Conservation (phyloP, 2,329 filamentous ascomycete species). For the Penicillium freii region DNA sequence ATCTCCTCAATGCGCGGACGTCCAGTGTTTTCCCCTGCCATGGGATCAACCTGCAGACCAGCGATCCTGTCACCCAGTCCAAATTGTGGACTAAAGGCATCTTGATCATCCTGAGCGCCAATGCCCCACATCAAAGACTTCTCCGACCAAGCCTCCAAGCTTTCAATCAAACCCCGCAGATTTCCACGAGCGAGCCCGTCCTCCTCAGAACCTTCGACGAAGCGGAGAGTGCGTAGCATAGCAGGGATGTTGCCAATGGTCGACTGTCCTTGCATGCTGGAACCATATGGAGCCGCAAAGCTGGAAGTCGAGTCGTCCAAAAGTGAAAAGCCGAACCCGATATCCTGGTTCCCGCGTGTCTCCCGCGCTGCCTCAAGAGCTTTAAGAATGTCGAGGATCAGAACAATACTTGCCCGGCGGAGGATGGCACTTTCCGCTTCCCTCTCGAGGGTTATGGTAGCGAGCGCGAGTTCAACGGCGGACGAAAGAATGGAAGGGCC, state of each 20-base stretch:
- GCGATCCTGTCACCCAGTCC: conserved; percentile 40
- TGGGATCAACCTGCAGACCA: conserved; percentile 38
- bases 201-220: conserved; percentile 40
- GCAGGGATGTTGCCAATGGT: conserved; percentile 41
- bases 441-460: conserved; percentile 40
- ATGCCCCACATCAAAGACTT: conserved; percentile 44
- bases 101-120: conserved; percentile 21
- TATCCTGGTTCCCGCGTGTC: conserved; percentile 23
- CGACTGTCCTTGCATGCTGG: conserved; percentile 11
- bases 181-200: conserved; percentile 43
- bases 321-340: conserved; percentile 44
- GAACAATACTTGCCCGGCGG: conserved; percentile 41
- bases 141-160: conserved; percentile 44
- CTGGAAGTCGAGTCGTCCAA: conserved; percentile 17
- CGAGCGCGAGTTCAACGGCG: conserved; percentile 41
- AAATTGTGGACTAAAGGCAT: conserved; percentile 24
- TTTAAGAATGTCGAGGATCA: conserved; percentile 43
- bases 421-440: conserved; percentile 41
- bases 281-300: not conserved
- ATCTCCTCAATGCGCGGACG: conserved; percentile 45
- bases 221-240: conserved; percentile 38
- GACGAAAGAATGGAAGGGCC: conserved; percentile 36
- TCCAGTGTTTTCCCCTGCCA: conserved; percentile 23
- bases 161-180: conserved; percentile 42
- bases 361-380: conserved; percentile 40